These are phyloP conservation scores for Saccharum hybrid DNA, from an alignment of 202 grass and related monocot genomes.

Conservation along the genomic window DNA sequence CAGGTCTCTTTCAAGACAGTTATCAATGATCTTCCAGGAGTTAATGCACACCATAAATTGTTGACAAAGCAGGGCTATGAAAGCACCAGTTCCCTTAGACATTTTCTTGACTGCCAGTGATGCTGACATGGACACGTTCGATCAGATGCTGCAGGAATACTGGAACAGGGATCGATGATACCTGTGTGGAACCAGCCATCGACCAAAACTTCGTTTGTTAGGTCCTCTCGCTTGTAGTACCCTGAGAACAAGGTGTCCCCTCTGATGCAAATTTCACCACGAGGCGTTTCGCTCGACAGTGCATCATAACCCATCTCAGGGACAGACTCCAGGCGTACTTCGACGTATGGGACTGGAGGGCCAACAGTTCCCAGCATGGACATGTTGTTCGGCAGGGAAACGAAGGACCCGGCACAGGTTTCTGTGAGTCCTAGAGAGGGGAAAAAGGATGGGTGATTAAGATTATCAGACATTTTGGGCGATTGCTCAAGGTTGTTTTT, in stretches of 20 bases:
- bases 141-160: constrained; percentile 21
- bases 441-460: background rate
- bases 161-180: constrained; percentile 36
- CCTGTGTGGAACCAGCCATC: constrained; percentile 98
- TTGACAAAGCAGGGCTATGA: constrained; percentile 17
- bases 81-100: constrained; percentile 10
- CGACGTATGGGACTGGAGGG: constrained; percentile 81
- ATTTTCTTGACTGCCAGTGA: constrained; percentile 7
- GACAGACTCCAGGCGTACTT: constrained; percentile 85
- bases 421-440: constrained; percentile 80
- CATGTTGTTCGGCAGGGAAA: constrained; percentile 87
- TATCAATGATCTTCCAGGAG: background rate
- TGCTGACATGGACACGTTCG: background rate
- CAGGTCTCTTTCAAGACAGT: constrained; percentile 16
- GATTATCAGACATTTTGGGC: background rate
- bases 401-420: constrained; percentile 80
- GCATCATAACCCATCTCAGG: constrained; percentile 93
- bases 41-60: constrained; percentile 7
- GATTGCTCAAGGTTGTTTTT: background rate
- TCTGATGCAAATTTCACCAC: constrained; percentile 89
- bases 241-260: constrained; percentile 88
- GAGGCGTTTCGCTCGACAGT: constrained; percentile 61
- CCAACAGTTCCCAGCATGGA: constrained; percentile 96
- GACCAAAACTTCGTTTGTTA: constrained; percentile 83
- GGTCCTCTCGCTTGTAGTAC: constrained; percentile 91